Evolutionary conservation across 495 filamentous ascomycete genomes (phyloP), one percentile per base, ranked within the genome.

Genomic region (Xylaria acuta): DNA sequence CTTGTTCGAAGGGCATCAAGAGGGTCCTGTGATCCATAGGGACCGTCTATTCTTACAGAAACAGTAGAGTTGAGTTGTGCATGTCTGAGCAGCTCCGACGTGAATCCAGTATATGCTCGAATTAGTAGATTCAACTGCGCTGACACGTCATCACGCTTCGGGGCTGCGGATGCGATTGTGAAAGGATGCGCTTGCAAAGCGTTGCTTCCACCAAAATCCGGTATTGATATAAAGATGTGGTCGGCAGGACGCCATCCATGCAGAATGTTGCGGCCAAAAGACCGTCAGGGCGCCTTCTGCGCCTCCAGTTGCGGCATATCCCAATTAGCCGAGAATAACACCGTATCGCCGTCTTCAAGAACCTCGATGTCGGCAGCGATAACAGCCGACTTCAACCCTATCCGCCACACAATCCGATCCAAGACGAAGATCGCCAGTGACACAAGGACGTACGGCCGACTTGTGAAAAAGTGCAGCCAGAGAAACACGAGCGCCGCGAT

Each of bases 221-320:
- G 89, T 0, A 91, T 78, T 14, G 85, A 84, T 41, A 91, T 70
- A 75, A 91, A 90, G 63, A 88, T 82, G 74, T 91, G 90, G 60
- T 90, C 87, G 5, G 87, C 86, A 6, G 88, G 83, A 7, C 77
- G 73, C 88, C 89, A 91, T 36, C 88, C 88, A 43, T 84, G 64
- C 3, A 76, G 76, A 58, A 90, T 82, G 36, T 77, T 81, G 25
- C 78, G 77, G 30, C 66, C 72, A 59, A 80, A 14, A 30, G 66
- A 20, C 69, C 71, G 34, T 36, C 69, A 38, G 38, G 63, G 64
- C 11, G 14, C 30, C 45, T 43, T 53, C n/a, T 64, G 47, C 27
- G 62, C 0, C 4, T 62, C 67, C 20, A 34, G 41, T 3, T 56
- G 45, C 18, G 76, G 73, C 40, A 86, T 80, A 65, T 79, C 77